Evolutionary conservation across 345 rosid genomes (phyloP).

Genomic region (Eucalyptus victrix): DNA sequence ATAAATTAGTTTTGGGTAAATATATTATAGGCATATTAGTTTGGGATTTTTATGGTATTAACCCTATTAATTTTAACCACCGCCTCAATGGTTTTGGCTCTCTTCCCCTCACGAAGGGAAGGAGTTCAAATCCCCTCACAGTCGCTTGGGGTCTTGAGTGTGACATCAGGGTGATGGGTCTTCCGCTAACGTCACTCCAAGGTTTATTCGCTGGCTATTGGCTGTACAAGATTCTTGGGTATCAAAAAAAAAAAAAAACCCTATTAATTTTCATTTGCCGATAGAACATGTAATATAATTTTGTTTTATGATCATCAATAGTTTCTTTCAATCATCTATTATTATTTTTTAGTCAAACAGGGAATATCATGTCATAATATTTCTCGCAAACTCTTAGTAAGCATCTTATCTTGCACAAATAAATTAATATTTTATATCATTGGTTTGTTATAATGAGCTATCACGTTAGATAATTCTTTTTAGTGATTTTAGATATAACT

Average conservation of each 20-base stretch:
- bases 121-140: no score
- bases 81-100: no score
- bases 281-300: background rate
- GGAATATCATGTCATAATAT: background rate
- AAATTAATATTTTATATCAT: background rate
- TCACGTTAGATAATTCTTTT: background rate
- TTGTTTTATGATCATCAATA: background rate
- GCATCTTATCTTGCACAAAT: background rate
- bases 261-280: background rate
- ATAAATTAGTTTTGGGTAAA: rapidly evolving
- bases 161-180: no score
- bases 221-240: no score
- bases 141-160: no score
- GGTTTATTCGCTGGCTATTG: no score
- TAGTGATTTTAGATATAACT: background rate
- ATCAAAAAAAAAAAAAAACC: no score
- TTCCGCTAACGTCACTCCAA: no score
- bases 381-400: background rate
- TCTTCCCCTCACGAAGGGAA: no score
- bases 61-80: no score
- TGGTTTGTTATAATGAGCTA: background rate
- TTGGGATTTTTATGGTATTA: no score
- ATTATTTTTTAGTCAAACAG: background rate
- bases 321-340: background rate
- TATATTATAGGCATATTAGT: no score